These are phyloP conservation scores for Eutreptiella sp. DNA, from an alignment of 208 protist species.

Conservation along the genomic window DNA sequence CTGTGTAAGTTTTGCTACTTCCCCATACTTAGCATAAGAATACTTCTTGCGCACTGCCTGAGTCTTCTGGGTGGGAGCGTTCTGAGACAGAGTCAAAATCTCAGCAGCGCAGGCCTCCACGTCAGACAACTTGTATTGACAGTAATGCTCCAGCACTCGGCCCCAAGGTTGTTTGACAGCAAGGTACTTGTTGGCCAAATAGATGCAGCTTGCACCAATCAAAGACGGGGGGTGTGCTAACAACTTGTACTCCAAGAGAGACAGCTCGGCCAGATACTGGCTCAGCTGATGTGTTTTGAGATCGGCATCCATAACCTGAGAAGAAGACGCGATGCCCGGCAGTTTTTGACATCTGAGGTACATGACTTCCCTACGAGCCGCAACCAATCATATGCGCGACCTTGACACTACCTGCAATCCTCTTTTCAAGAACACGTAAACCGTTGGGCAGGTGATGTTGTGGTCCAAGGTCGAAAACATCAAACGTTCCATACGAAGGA, in stretches of 20 bases:
- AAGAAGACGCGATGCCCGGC: too few relatives aligned
- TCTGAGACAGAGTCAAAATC: constrained; percentile 66
- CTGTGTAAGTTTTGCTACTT: too few relatives aligned
- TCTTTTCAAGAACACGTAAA: constrained; percentile 69
- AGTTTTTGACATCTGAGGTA: too few relatives aligned
- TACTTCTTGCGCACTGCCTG: constrained; percentile 77
- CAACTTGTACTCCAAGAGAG: too few relatives aligned
- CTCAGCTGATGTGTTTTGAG: too few relatives aligned
- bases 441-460: constrained; percentile 74
- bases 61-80: constrained; percentile 68
- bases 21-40: constrained; percentile 57
- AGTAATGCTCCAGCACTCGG: constrained; percentile 3
- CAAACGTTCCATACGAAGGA: constrained; percentile 75
- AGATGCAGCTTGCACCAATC: constrained; percentile 23
- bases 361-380: too few relatives aligned
- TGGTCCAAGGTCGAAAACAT: constrained; percentile 71
- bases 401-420: constrained; percentile 51
- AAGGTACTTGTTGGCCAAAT: constrained; percentile 15
- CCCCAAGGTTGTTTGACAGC: neutral
- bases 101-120: constrained; percentile 39
- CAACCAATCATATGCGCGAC: too few relatives aligned
- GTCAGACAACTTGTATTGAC: constrained; percentile 14
- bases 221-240: too few relatives aligned
- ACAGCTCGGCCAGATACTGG: too few relatives aligned
- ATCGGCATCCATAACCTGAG: too few relatives aligned